These are phyloP conservation scores for Echium plantagineum DNA, from an alignment of 257 asterid genomes.

Conservation along the genomic window DNA sequence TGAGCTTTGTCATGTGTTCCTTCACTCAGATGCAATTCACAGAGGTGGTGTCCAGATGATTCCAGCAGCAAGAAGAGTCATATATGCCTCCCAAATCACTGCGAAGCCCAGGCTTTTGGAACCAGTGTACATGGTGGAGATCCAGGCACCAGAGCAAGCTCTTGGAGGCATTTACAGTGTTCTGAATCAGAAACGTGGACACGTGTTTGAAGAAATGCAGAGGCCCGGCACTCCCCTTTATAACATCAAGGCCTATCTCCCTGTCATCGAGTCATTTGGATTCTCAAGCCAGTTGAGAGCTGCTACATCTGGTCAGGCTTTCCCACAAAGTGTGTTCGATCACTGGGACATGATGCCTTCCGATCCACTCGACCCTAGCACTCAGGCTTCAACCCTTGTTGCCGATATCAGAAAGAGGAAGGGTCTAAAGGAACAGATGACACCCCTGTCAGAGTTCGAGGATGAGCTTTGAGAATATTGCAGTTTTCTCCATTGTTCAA, in stretches of 20 bases:
- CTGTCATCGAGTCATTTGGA: slow-evolving; percentile 30
- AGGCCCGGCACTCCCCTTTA: slow-evolving; percentile 35
- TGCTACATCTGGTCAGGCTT: slow-evolving; percentile 35
- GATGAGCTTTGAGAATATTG: slow-evolving; percentile 37
- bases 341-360: slow-evolving; percentile 39
- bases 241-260: slow-evolving; percentile 41
- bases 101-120: slow-evolving; percentile 40
- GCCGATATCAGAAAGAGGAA: slow-evolving; percentile 32
- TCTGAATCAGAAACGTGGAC: slow-evolving; percentile 41
- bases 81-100: slow-evolving; percentile 34
- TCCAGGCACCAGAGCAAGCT: slow-evolving; percentile 35
- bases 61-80: slow-evolving; percentile 38
- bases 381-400: slow-evolving; percentile 23
- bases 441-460: slow-evolving; percentile 29
- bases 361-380: slow-evolving; percentile 23
- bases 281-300: slow-evolving; percentile 33
- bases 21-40: slow-evolving; percentile 38
- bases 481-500: too few relatives aligned
- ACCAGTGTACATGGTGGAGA: slow-evolving; percentile 32
- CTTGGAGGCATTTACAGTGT: slow-evolving; percentile 37
- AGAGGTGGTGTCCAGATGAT: slow-evolving; percentile 40
- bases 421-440: slow-evolving; percentile 33
- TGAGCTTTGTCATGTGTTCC: slow-evolving; percentile 38
- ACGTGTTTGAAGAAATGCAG: slow-evolving; percentile 39
- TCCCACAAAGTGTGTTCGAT: slow-evolving; percentile 34